A percentile compares a stretch with the other conserved stretches of the same genome.
Conservation (phyloP, 2,329 filamentous ascomycete species). For the Colletotrichum liriopes region DNA sequence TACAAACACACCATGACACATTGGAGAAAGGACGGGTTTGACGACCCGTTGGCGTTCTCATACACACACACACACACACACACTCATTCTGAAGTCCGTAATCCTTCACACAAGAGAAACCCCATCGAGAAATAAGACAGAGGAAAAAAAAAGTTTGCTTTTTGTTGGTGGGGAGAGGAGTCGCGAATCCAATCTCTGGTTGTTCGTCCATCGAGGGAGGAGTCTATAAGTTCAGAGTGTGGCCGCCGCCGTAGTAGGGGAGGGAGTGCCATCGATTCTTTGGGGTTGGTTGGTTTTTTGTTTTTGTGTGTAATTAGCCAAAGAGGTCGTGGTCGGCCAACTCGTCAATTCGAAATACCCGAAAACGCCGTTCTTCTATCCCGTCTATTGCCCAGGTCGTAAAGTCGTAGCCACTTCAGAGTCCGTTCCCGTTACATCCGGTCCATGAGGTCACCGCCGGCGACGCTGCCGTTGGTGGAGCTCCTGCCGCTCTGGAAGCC, state of each 20-base stretch:
- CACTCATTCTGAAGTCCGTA: not conserved
- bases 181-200: constrained; percentile 38
- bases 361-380: constrained; percentile 59
- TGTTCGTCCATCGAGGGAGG: constrained; percentile 28
- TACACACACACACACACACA: constrained; percentile 23
- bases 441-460: constrained; percentile 79
- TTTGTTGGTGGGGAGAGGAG: constrained; percentile 33
- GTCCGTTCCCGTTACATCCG: constrained; percentile 56
- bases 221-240: constrained; percentile 30
- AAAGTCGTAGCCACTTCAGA: constrained; percentile 53
- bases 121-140: constrained; percentile 14
- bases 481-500: constrained; percentile 83
- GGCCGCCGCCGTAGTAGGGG: constrained; percentile 19
- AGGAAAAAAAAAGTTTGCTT: constrained; percentile 24
- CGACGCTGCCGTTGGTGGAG: constrained; percentile 83
- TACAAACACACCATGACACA: constrained; percentile 28
- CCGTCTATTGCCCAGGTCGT: constrained; percentile 58
- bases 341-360: constrained; percentile 30
- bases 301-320: constrained; percentile 26
- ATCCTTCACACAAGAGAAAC: constrained; percentile 6
- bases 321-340: constrained; percentile 39
- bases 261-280: constrained; percentile 25
- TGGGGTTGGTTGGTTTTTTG: not conserved
- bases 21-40: constrained; percentile 15
- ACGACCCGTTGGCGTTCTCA: constrained; percentile 10